Conservation (phyloP, 306 rosid species). For the Lablab purpureus region DNA sequence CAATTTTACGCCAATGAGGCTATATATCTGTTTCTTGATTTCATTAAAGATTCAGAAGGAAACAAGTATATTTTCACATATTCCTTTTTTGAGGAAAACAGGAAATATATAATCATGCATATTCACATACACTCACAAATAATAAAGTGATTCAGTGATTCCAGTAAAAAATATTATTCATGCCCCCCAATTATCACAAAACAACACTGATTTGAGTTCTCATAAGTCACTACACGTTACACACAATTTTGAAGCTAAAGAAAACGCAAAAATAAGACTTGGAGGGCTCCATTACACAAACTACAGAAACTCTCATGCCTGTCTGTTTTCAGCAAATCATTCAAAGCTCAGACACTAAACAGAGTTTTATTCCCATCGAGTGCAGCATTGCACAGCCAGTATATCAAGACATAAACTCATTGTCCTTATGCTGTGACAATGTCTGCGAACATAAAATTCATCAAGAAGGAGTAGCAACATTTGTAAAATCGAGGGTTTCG, state of each 20-base stretch:
- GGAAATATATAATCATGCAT: not conserved
- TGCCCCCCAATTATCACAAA: not conserved
- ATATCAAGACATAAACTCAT: not conserved
- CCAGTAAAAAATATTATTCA: not conserved
- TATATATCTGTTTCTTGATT: not conserved
- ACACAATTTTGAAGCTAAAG: not conserved
- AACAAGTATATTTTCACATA: not conserved
- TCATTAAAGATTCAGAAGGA: not conserved
- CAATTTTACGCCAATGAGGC: not conserved
- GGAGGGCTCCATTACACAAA: not conserved
- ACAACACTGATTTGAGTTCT: not conserved
- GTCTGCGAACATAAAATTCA: not conserved
- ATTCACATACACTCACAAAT: not conserved
- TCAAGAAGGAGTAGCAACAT: not conserved
- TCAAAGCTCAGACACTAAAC: not conserved
- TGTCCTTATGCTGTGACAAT: not conserved
- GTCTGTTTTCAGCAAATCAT: not conserved
- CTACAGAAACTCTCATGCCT: not conserved
- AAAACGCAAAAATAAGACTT: not conserved
- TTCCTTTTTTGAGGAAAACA: not conserved
- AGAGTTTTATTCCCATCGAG: not conserved
- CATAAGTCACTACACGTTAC: not conserved
- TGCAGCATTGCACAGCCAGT: not conserved
- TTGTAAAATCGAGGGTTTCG: not conserved
- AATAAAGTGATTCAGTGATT: not conserved